phyloP scores from a whole-genome alignment of 805 yeast genomes.

The Monosporozyma servazzii region DNA sequence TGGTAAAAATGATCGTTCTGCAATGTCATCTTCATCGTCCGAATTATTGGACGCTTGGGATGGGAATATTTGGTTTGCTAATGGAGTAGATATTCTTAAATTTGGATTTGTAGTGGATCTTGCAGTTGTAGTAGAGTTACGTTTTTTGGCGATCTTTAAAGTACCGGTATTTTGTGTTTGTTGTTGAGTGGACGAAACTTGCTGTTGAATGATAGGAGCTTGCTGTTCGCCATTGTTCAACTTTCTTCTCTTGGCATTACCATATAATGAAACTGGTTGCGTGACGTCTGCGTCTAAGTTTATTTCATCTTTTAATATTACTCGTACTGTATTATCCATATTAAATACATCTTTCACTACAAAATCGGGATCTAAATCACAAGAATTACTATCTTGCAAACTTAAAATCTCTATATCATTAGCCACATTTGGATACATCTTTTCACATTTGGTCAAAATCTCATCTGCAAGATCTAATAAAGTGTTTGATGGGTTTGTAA shows the following conservation, averaged over 20 bases:
- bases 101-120: slow-evolving; percentile 7
- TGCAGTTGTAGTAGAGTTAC: slow-evolving; percentile 8
- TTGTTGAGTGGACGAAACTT: not conserved
- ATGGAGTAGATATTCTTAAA: slow-evolving; percentile 32
- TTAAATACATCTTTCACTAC: slow-evolving; percentile 55
- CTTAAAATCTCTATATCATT: slow-evolving; percentile 46
- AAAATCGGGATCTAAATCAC: slow-evolving; percentile 78
- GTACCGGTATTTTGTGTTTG: slow-evolving; percentile 9
- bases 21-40: slow-evolving; percentile 26
- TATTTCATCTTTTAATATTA: slow-evolving; percentile 35
- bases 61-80: slow-evolving; percentile 34
- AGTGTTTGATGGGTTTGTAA: slow-evolving; percentile 42
- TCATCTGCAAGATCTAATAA: slow-evolving; percentile 45
- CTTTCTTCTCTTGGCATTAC: slow-evolving; percentile 17
- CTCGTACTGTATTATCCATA: slow-evolving; percentile 38
- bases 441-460: slow-evolving; percentile 44
- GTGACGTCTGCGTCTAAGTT: slow-evolving; percentile 17
- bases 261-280: slow-evolving; percentile 19
- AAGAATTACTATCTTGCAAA: slow-evolving; percentile 56
- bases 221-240: slow-evolving; percentile 13
- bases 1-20: slow-evolving; percentile 29
- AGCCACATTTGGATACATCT: slow-evolving; percentile 53
- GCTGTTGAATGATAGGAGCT: slow-evolving; percentile 1
- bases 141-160: slow-evolving; percentile 19
- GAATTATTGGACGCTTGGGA: slow-evolving; percentile 19